phyloP scores from a whole-genome alignment of 257 asterid genomes.

The Scutellaria baicalensis region DNA sequence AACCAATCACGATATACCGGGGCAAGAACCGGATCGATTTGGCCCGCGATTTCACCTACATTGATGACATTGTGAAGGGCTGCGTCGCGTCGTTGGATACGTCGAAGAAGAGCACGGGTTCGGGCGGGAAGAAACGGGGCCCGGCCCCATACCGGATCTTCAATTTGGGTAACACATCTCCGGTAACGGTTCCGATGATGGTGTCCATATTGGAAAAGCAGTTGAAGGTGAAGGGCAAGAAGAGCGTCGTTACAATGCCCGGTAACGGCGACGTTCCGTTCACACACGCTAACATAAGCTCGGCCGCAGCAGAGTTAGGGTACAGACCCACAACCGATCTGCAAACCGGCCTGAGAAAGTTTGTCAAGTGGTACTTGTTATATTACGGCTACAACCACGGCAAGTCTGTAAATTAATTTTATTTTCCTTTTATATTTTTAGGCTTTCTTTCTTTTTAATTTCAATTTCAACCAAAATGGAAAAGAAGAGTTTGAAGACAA shows the following conservation, averaged over 20 bases:
- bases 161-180: constrained; percentile 71
- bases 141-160: constrained; percentile 68
- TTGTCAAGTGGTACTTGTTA: constrained; percentile 66
- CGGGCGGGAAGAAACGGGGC: constrained; percentile 74
- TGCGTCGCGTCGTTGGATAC: constrained; percentile 68
- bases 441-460: background rate
- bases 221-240: constrained; percentile 62
- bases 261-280: constrained; percentile 91
- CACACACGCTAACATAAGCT: constrained; percentile 72
- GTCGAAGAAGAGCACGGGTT: constrained; percentile 68
- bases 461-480: background rate
- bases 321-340: constrained; percentile 73
- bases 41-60: constrained; percentile 79
- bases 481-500: constrained; percentile 20
- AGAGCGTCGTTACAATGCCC: constrained; percentile 57
- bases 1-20: constrained; percentile 60
- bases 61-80: constrained; percentile 75
- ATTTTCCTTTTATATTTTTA: background rate
- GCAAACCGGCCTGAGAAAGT: constrained; percentile 80
- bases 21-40: constrained; percentile 65
- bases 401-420: constrained; percentile 42
- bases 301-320: constrained; percentile 60
- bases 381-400: constrained; percentile 60
- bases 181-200: constrained; percentile 83
- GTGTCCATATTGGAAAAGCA: constrained; percentile 61